These are phyloP conservation scores for Quercus bicolor DNA, from an alignment of 306 rosid species.

Conservation along the genomic window DNA sequence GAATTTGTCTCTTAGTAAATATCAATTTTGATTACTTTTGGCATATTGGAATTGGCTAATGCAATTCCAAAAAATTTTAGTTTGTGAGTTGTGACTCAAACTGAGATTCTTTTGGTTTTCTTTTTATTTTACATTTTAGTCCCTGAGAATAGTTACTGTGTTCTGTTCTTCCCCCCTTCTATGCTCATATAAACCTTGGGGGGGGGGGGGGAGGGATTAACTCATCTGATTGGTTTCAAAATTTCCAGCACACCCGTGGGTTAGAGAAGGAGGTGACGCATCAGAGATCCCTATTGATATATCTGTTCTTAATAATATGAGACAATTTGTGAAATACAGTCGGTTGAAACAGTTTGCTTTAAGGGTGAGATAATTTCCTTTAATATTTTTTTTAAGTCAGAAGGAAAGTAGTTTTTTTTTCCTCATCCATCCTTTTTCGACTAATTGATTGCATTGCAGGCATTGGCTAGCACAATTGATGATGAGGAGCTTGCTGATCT, in stretches of 20 bases:
- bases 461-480: conserved; percentile 91
- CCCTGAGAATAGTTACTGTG: conserved; percentile 10
- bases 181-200: not conserved
- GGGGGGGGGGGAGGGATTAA: conserved; percentile 7
- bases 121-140: not conserved
- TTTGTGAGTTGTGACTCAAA: not conserved
- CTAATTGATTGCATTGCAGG: conserved; percentile 51
- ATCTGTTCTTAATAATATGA: conserved; percentile 88
- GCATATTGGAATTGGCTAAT: conserved; percentile 15
- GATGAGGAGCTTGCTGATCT: conserved; percentile 86
- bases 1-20: conserved; percentile 18
- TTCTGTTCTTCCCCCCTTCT: not conserved
- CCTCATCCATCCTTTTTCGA: conserved; percentile 6
- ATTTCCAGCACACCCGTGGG: conserved; percentile 94
- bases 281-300: conserved; percentile 93
- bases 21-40: conserved; percentile 22
- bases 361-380: conserved; percentile 51
- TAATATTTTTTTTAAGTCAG: conserved; percentile 7
- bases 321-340: conserved; percentile 87
- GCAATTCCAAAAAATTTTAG: not conserved
- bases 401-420: conserved; percentile 7
- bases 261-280: conserved; percentile 93
- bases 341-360: conserved; percentile 96
- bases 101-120: not conserved
- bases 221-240: conserved; percentile 18